phyloP scores from a whole-genome alignment of 768 basidiomycete genomes.

The Neoboletus subvelutipes region DNA sequence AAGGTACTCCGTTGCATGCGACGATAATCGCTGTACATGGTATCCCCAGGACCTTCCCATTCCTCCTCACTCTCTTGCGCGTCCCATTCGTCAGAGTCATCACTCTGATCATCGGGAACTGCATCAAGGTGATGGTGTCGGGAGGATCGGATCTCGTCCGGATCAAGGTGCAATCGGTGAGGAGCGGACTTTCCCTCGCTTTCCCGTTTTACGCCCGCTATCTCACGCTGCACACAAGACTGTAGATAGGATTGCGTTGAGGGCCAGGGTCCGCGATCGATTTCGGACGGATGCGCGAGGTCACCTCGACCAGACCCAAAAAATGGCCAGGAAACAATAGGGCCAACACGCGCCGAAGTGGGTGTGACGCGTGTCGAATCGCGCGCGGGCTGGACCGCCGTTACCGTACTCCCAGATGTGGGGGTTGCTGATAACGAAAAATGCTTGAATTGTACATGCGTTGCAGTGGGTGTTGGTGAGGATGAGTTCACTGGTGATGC shows the following conservation, averaged over 20 bases:
- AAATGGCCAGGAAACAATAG: slow-evolving; percentile 89
- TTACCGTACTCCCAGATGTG: slow-evolving; percentile 6
- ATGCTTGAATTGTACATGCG: slow-evolving; percentile 15
- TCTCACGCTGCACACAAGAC: slow-evolving; percentile 71
- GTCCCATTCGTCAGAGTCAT: slow-evolving; percentile 78
- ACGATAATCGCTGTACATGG: slow-evolving; percentile 81
- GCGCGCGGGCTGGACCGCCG: not conserved
- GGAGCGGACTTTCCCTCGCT: slow-evolving; percentile 76
- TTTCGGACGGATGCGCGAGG: slow-evolving; percentile 60
- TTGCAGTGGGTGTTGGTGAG: slow-evolving; percentile 29
- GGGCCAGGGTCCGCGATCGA: slow-evolving; percentile 80
- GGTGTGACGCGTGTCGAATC: slow-evolving; percentile 17
- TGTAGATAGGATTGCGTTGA: slow-evolving; percentile 57
- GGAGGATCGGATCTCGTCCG: slow-evolving; percentile 69
- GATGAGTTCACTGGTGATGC: slow-evolving; percentile 24
- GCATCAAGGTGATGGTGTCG: slow-evolving; percentile 67
- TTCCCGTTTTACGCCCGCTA: slow-evolving; percentile 69
- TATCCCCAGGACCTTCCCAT: slow-evolving; percentile 69
- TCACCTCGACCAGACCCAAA: slow-evolving; percentile 83
- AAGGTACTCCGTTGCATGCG: slow-evolving; percentile 80
- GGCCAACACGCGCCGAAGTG: slow-evolving; percentile 56
- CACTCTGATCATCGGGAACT: slow-evolving; percentile 70
- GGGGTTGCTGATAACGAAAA: slow-evolving; percentile 20
- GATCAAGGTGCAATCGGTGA: slow-evolving; percentile 77
- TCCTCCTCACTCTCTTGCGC: slow-evolving; percentile 79